Conservation (phyloP, 2,329 filamentous ascomycete species). For the Cladophialophora chaetospira region DNA sequence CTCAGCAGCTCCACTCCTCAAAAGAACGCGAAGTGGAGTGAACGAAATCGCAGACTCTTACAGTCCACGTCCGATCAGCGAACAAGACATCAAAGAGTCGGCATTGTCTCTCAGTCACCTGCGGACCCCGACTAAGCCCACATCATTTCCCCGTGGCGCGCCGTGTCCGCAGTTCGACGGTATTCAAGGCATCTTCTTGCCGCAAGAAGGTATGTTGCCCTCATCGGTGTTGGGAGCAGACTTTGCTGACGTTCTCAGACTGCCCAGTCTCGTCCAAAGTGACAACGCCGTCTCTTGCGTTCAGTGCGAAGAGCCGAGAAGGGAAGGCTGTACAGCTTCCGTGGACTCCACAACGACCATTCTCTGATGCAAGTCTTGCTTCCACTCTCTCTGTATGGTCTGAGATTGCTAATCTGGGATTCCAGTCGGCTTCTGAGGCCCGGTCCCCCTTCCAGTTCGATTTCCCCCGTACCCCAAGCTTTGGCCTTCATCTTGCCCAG, state of each 20-base stretch:
- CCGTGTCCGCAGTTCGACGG: not conserved
- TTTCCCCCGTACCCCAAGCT: slow-evolving; percentile 2
- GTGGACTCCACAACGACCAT: not conserved
- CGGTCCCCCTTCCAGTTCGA: not conserved
- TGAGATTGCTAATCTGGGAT: not conserved
- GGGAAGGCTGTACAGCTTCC: not conserved
- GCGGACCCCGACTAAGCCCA: not conserved
- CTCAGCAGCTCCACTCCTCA: slow-evolving; percentile 18
- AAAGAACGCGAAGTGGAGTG: not conserved
- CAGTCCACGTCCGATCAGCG: not conserved
- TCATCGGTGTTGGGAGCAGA: not conserved
- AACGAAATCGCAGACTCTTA: not conserved
- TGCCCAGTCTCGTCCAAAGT: not conserved
- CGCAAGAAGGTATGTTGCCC: not conserved
- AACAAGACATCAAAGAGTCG: not conserved
- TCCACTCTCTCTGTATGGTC: not conserved
- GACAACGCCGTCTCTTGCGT: not conserved
- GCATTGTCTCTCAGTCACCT: not conserved
- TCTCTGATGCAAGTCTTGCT: not conserved
- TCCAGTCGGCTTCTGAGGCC: not conserved
- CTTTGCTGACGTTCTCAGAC: not conserved
- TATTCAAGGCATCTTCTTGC: not conserved
- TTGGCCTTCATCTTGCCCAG: slow-evolving; percentile 9
- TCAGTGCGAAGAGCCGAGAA: not conserved
- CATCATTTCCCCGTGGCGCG: not conserved